A percentile compares a stretch with the other conserved stretches of the same genome.
Conservation (phyloP, 2,329 filamentous ascomycete species). For the Penicillium freii region DNA sequence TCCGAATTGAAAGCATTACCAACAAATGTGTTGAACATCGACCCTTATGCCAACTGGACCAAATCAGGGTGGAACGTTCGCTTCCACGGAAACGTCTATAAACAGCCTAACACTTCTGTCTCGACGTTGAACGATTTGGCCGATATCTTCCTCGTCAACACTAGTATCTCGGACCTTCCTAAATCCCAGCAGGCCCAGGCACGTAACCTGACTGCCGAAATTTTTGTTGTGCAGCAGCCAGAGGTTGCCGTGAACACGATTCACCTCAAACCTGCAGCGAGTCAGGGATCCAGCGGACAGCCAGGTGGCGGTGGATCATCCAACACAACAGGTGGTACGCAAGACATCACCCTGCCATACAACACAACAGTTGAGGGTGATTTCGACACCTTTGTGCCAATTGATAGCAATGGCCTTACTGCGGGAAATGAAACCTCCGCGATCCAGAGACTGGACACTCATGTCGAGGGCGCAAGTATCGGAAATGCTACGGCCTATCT, state of each 20-base stretch:
- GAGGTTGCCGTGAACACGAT: slow-evolving; percentile 40
- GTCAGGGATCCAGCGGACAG: slow-evolving; percentile 47
- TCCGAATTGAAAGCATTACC: slow-evolving; percentile 17
- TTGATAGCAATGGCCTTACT: slow-evolving; percentile 57
- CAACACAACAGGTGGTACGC: slow-evolving; percentile 54
- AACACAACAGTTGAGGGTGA: slow-evolving; percentile 67
- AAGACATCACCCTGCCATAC: slow-evolving; percentile 64
- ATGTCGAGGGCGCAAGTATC: slow-evolving; percentile 61
- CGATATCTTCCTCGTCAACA: slow-evolving; percentile 67
- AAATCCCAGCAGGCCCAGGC: slow-evolving; percentile 63
- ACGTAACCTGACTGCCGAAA: slow-evolving; percentile 68
- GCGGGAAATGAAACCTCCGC: slow-evolving; percentile 63
- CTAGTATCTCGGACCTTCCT: slow-evolving; percentile 59
- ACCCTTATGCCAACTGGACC: slow-evolving; percentile 70
- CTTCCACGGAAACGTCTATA: slow-evolving; percentile 79
- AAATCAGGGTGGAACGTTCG: slow-evolving; percentile 72
- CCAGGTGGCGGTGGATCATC: slow-evolving; percentile 23
- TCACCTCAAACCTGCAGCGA: slow-evolving; percentile 59
- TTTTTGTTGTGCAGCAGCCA: slow-evolving; percentile 71
- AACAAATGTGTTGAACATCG: slow-evolving; percentile 24
- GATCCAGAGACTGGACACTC: slow-evolving; percentile 68
- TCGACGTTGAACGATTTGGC: slow-evolving; percentile 66
- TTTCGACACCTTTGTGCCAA: slow-evolving; percentile 68
- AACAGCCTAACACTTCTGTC: slow-evolving; percentile 66
- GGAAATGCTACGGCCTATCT: slow-evolving; percentile 77